A percentile compares a stretch with the other conserved stretches of the same genome.
phyloP scores from a whole-genome alignment of 768 basidiomycete species.

The Pleurotus ostreatus region DNA sequence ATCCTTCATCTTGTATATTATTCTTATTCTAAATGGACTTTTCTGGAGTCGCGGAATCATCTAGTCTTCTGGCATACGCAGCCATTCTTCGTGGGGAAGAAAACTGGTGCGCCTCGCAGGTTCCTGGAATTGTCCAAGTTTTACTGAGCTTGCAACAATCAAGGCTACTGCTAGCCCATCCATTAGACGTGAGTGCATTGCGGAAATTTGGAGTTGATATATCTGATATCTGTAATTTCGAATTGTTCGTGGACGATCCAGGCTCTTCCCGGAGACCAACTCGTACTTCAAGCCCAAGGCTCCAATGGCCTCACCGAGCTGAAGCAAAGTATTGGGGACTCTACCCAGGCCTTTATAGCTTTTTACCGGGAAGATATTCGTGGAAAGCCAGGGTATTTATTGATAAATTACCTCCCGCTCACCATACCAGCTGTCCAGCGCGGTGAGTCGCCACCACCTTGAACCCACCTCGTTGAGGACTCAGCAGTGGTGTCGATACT shows the following conservation, averaged over 20 bases:
- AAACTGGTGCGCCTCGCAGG: conserved; percentile 16
- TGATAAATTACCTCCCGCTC: conserved; percentile 44
- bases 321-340: conserved; percentile 37
- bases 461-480: too few species aligned
- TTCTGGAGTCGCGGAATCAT: neutral
- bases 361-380: conserved; percentile 41
- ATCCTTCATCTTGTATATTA: too few species aligned
- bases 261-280: conserved; percentile 29
- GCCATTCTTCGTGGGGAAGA: conserved; percentile 14
- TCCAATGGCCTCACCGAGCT: conserved; percentile 39
- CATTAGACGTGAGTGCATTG: neutral
- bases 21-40: neutral
- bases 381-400: conserved; percentile 30
- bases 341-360: conserved; percentile 36
- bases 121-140: neutral
- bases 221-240: neutral
- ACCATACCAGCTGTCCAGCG: conserved; percentile 32
- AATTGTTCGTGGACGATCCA: conserved; percentile 7
- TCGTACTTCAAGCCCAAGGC: conserved; percentile 37
- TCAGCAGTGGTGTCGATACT: neutral
- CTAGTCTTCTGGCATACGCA: conserved; percentile 12
- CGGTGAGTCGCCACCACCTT: conserved; percentile 17
- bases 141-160: neutral
- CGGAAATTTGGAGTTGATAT: neutral
- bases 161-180: neutral